Evolutionary conservation across 768 basidiomycete genomes (phyloP).

Genomic region (Boletus coccyginus): DNA sequence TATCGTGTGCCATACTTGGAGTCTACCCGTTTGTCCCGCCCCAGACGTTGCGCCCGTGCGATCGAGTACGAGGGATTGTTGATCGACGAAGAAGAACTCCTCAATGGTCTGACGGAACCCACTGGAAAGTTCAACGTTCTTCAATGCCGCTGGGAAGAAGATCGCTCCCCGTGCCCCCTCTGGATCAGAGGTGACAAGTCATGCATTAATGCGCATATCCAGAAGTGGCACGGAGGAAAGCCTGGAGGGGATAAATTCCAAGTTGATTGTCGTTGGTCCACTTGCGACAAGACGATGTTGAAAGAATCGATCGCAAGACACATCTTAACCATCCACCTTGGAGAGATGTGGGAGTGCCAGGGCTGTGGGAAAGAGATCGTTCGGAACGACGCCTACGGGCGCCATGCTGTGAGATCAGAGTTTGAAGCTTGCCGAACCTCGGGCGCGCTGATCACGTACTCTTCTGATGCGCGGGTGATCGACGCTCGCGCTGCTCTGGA

Average conservation of each 20-base stretch:
- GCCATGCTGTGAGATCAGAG: slow-evolving; percentile 1
- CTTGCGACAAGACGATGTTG: slow-evolving; percentile 17
- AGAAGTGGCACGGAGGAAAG: slow-evolving; percentile 15
- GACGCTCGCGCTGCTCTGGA: slow-evolving; percentile 6
- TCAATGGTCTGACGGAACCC: neutral
- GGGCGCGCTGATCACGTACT: slow-evolving; percentile 10
- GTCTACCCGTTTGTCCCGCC: neutral
- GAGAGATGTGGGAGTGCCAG: slow-evolving; percentile 14
- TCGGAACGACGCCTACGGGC: slow-evolving; percentile 9
- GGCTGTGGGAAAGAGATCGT: slow-evolving; percentile 11
- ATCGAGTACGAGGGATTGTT: slow-evolving; percentile 1
- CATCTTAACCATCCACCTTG: slow-evolving; percentile 14
- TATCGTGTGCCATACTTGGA: neutral
- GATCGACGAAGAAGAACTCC: slow-evolving; percentile 12
- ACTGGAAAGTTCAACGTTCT: slow-evolving; percentile 1
- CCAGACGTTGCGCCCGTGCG: neutral
- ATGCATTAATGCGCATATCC: slow-evolving; percentile 13
- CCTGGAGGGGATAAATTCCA: slow-evolving; percentile 8
- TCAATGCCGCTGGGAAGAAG: slow-evolving; percentile 10
- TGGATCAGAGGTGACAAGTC: slow-evolving; percentile 19
- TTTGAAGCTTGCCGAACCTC: slow-evolving; percentile 1
- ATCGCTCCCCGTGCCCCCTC: slow-evolving; percentile 3
- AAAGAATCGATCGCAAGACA: slow-evolving; percentile 26
- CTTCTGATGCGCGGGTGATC: neutral
- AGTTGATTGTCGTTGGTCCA: slow-evolving; percentile 8